A percentile compares a stretch with the other conserved stretches of the same genome.
phyloP scores from a whole-genome alignment of 805 yeast genomes.

The Ogataea minuta region DNA sequence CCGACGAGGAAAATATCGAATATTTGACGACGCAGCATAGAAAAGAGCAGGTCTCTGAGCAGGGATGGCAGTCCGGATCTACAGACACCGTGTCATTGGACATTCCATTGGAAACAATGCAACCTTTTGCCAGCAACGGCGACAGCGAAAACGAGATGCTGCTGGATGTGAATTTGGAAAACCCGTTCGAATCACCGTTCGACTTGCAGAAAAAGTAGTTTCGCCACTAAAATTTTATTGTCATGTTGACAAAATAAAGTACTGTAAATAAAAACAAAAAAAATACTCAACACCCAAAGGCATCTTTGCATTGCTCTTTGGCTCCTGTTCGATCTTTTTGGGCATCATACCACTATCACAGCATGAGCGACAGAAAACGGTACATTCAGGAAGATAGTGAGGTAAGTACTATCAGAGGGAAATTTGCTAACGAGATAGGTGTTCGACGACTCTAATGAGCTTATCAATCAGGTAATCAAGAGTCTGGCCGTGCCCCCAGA shows the following conservation, averaged over 20 bases:
- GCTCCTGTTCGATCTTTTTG: slow-evolving; percentile 1
- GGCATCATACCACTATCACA: not conserved
- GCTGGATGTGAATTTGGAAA: slow-evolving; percentile 23
- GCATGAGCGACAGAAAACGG: slow-evolving; percentile 25
- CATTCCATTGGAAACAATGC: slow-evolving; percentile 20
- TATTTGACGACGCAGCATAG: slow-evolving; percentile 26
- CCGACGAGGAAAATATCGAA: slow-evolving; percentile 35
- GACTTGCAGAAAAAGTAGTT: slow-evolving; percentile 12
- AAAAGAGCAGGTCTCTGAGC: slow-evolving; percentile 17
- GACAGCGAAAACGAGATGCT: slow-evolving; percentile 14
- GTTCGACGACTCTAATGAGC: slow-evolving; percentile 59
- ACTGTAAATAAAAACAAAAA: slow-evolving; percentile 22
- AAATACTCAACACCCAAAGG: slow-evolving; percentile 10
- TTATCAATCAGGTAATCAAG: slow-evolving; percentile 72
- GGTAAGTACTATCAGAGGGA: slow-evolving; percentile 13
- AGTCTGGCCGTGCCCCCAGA: slow-evolving; percentile 70
- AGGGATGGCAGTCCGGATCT: slow-evolving; percentile 9
- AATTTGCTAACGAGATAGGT: slow-evolving; percentile 12
- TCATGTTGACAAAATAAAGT: slow-evolving; percentile 22
- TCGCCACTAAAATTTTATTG: slow-evolving; percentile 11
- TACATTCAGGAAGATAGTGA: slow-evolving; percentile 21
- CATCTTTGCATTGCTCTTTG: slow-evolving; percentile 1
- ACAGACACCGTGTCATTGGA: slow-evolving; percentile 9
- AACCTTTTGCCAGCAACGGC: slow-evolving; percentile 15
- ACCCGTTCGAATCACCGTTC: slow-evolving; percentile 22